Conservation (phyloP, 306 rosid genomes). For the Macrotyloma uniflorum region DNA sequence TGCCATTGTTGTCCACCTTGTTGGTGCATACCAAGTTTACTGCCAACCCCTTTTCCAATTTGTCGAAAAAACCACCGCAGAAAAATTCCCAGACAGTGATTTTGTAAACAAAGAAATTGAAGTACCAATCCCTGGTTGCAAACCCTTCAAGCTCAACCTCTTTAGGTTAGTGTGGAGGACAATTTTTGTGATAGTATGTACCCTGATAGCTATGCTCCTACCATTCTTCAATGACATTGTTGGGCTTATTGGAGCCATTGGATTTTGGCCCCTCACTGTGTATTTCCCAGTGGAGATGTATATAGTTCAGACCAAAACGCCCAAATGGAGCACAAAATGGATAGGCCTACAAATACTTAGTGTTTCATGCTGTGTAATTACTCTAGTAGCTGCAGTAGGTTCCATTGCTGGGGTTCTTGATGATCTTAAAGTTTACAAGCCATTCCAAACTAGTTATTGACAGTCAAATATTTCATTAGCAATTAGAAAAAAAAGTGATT, state of each 20-base stretch:
- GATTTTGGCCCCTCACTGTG: conserved; percentile 59
- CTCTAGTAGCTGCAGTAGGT: conserved; percentile 40
- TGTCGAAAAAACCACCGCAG: conserved; percentile 20
- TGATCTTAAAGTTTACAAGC: conserved; percentile 42
- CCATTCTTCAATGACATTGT: conserved; percentile 55
- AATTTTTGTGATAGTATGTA: conserved; percentile 36
- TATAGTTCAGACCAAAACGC: conserved; percentile 38
- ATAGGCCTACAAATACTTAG: conserved; percentile 45
- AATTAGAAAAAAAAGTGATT: background rate
- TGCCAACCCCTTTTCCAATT: conserved; percentile 48
- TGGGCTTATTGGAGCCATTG: conserved; percentile 53
- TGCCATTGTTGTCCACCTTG: conserved; percentile 49
- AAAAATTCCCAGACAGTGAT: conserved; percentile 30
- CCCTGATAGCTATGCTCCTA: conserved; percentile 45
- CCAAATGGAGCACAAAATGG: conserved; percentile 46
- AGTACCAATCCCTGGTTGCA: conserved; percentile 17
- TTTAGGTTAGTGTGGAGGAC: conserved; percentile 55
- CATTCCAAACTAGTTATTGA: conserved; percentile 40
- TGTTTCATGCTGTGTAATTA: conserved; percentile 32
- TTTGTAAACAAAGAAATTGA: conserved; percentile 33
- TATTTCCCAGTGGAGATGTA: conserved; percentile 55
- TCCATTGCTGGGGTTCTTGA: conserved; percentile 42
- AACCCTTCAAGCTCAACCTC: conserved; percentile 39
- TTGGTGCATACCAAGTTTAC: conserved; percentile 56
- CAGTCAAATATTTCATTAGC: conserved; percentile 29